Percentiles rank a stretch among this genome's conserved stretches.
These are phyloP conservation scores for Leucocoprinus sp. DNA, from an alignment of 768 basidiomycete species.

Conservation along the genomic window DNA sequence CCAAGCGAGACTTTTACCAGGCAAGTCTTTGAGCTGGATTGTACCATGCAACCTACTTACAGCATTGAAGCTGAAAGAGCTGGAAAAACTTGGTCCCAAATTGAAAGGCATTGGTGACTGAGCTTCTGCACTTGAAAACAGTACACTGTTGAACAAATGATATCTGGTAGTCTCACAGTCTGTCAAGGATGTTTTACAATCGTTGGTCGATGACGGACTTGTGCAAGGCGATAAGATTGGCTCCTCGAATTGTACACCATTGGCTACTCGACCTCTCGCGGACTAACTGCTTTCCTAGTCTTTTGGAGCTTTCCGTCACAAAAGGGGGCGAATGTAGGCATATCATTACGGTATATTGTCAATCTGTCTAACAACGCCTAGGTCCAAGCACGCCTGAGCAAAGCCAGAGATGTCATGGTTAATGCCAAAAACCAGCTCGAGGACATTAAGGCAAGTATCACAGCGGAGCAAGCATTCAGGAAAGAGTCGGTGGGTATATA, in stretches of 20 bases:
- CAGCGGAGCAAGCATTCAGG: slow-evolving; percentile 43
- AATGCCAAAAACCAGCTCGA: slow-evolving; percentile 36
- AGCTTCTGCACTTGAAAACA: not conserved
- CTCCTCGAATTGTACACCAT: slow-evolving; percentile 76
- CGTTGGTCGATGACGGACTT: slow-evolving; percentile 78
- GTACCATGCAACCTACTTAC: not conserved
- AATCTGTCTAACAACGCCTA: slow-evolving; percentile 18
- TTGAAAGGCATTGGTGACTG: slow-evolving; percentile 79
- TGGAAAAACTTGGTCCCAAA: slow-evolving; percentile 85
- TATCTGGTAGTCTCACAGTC: slow-evolving; percentile 73
- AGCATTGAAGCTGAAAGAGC: slow-evolving; percentile 67
- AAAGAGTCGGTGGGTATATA: slow-evolving; percentile 41
- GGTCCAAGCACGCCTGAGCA: slow-evolving; percentile 50
- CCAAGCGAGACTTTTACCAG: slow-evolving; percentile 69
- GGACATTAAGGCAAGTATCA: slow-evolving; percentile 41
- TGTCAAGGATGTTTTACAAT: slow-evolving; percentile 87
- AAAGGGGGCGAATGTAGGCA: slow-evolving; percentile 60
- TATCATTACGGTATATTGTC: slow-evolving; percentile 5
- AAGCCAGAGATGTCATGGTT: slow-evolving; percentile 38
- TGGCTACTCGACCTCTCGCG: slow-evolving; percentile 15
- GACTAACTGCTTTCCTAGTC: slow-evolving; percentile 37
- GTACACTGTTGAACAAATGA: not conserved
- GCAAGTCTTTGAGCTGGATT: not conserved
- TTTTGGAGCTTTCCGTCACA: slow-evolving; percentile 97
- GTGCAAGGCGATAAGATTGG: slow-evolving; percentile 91